A percentile compares a stretch with the other conserved stretches of the same genome.
These are phyloP conservation scores for Diaporthe sp. DNA, from an alignment of 2,329 filamentous ascomycete species.

Conservation along the genomic window DNA sequence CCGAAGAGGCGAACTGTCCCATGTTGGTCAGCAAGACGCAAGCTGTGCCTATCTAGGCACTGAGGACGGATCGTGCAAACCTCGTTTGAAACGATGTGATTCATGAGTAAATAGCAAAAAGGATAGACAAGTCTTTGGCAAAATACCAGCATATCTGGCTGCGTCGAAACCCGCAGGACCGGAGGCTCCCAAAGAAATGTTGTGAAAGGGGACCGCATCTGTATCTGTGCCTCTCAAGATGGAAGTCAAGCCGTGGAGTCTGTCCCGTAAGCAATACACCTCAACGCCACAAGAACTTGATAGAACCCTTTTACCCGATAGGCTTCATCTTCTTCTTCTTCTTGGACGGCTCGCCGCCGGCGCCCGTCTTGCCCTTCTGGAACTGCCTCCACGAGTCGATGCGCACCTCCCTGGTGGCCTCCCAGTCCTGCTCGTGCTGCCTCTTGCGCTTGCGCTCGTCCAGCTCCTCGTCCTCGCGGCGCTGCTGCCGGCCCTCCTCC, in stretches of 20 bases:
- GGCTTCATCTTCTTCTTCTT: conserved; percentile 77
- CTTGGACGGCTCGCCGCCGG: conserved; percentile 53
- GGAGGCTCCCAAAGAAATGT: not conserved
- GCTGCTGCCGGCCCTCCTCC: conserved; percentile 92
- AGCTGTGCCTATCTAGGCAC: conserved; percentile 34
- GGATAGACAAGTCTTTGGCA: not conserved
- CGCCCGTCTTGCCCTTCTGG: conserved; percentile 77
- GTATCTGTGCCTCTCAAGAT: conserved; percentile 1
- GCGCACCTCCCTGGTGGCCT: conserved; percentile 88
- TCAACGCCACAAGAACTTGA: conserved; percentile 15
- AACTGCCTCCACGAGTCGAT: conserved; percentile 97
- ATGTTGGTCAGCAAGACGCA: conserved; percentile 35
- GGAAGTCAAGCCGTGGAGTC: conserved; percentile 4
- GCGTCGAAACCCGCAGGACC: not conserved
- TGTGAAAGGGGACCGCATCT: conserved; percentile 8
- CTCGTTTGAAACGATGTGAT: conserved; percentile 33
- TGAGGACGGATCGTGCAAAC: conserved; percentile 31
- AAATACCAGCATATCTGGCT: not conserved
- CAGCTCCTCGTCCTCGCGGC: conserved; percentile 86
- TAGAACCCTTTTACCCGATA: conserved; percentile 61
- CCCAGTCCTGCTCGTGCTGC: conserved; percentile 96
- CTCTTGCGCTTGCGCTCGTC: conserved; percentile 87
- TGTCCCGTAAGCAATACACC: conserved; percentile 34
- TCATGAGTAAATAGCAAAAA: conserved; percentile 30
- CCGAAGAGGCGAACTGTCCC: conserved; percentile 22